These are phyloP conservation scores for Phaeosphaeriaceae sp. DNA, from an alignment of 2,329 filamentous ascomycete genomes.

Conservation along the genomic window DNA sequence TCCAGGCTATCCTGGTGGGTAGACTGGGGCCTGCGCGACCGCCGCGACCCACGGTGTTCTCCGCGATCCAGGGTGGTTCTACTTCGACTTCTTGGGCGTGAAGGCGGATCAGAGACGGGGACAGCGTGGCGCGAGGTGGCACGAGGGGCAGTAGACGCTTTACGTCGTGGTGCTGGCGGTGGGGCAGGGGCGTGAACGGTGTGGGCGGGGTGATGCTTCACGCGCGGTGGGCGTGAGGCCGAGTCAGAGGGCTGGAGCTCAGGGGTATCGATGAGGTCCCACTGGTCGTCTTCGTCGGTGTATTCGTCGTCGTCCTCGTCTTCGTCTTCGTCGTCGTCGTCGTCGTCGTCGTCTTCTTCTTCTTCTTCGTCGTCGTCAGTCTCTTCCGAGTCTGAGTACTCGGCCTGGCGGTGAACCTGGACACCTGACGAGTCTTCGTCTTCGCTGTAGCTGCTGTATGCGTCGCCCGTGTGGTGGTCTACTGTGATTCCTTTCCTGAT, in stretches of 20 bases:
- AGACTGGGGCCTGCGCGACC: constrained; percentile 40
- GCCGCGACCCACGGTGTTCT: constrained; percentile 33
- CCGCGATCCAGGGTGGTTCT: constrained; percentile 40
- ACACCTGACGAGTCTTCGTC: constrained; percentile 45
- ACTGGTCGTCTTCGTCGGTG: constrained; percentile 31
- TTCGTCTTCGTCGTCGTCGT: constrained; percentile 34
- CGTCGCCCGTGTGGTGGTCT: constrained; percentile 47
- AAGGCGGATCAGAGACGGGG: constrained; percentile 38
- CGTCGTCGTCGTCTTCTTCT: constrained; percentile 40
- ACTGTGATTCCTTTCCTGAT: constrained; percentile 48
- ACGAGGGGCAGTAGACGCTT: constrained; percentile 43
- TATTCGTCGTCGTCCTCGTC: constrained; percentile 39
- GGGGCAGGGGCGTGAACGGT: constrained; percentile 41
- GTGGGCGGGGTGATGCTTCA: constrained; percentile 35
- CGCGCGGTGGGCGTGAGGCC: constrained; percentile 49
- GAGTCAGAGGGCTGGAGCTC: constrained; percentile 59
- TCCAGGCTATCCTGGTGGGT: constrained; percentile 52
- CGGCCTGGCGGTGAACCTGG: constrained; percentile 42
- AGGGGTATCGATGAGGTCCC: constrained; percentile 41
- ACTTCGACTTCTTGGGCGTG: constrained; percentile 42
- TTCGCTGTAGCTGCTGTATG: constrained; percentile 41
- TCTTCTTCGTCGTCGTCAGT: constrained; percentile 37
- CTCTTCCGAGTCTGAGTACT: constrained; percentile 29
- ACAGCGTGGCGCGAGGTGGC: constrained; percentile 48
- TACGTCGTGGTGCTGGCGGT: constrained; percentile 45